A percentile compares a stretch with the other conserved stretches of the same genome.
These are phyloP conservation scores for Teunomyces gatunensis DNA, from an alignment of 805 yeast genomes.

Conservation along the genomic window DNA sequence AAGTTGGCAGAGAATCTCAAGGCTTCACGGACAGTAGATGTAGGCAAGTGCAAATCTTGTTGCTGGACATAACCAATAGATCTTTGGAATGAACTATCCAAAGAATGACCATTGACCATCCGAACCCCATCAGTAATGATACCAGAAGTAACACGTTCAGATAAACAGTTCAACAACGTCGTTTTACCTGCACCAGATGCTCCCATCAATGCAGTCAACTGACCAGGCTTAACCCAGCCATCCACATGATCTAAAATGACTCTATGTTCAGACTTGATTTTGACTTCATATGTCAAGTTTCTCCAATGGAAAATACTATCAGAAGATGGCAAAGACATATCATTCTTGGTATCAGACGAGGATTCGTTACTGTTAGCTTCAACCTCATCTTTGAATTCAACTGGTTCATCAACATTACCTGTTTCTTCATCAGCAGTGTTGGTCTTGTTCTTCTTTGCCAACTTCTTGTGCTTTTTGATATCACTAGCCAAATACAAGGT, in stretches of 20 bases:
- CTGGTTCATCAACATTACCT: slow-evolving; percentile 16
- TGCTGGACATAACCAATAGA: slow-evolving; percentile 35
- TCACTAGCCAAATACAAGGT: slow-evolving; percentile 54
- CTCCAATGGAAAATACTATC: slow-evolving; percentile 73
- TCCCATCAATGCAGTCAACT: slow-evolving; percentile 71
- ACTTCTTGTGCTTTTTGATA: slow-evolving; percentile 46
- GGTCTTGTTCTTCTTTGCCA: slow-evolving; percentile 22
- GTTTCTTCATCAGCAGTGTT: slow-evolving; percentile 24
- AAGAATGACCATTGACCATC: slow-evolving; percentile 28
- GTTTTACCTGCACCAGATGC: slow-evolving; percentile 49
- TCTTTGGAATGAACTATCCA: slow-evolving; percentile 28
- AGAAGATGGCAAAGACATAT: slow-evolving; percentile 17
- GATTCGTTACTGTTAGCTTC: slow-evolving; percentile 22
- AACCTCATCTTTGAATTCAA: slow-evolving; percentile 23
- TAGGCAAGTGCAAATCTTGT: slow-evolving; percentile 32
- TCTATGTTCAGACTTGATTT: slow-evolving; percentile 58
- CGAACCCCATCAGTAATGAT: slow-evolving; percentile 32
- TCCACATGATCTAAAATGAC: slow-evolving; percentile 63
- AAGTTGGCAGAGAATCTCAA: slow-evolving; percentile 24
- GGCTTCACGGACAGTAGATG: slow-evolving; percentile 31
- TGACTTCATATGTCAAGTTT: slow-evolving; percentile 67
- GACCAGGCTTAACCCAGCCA: slow-evolving; percentile 84
- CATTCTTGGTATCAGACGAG: slow-evolving; percentile 13
- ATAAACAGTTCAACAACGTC: slow-evolving; percentile 41
- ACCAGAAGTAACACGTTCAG: slow-evolving; percentile 21